Conservation (phyloP, 2,329 filamentous ascomycete genomes). For the Colletotrichum brevisporum region DNA sequence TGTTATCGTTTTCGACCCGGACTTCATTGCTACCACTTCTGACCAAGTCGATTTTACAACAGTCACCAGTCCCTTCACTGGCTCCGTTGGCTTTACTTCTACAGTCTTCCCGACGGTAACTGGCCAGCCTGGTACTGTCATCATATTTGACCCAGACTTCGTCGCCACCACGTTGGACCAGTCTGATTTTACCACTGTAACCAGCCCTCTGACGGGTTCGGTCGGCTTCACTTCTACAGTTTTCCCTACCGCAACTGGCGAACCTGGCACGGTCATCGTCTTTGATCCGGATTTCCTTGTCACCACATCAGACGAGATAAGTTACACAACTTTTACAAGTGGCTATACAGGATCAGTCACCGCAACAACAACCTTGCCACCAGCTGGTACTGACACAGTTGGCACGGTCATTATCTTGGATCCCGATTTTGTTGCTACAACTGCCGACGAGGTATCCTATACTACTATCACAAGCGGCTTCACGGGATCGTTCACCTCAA, state of each 20-base stretch:
- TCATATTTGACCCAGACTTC: not conserved
- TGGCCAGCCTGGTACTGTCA: slow-evolving; percentile 1
- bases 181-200: not conserved
- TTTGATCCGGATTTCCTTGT: slow-evolving; percentile 1
- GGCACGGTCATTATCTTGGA: not conserved
- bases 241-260: slow-evolving; percentile 16
- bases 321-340: slow-evolving; percentile 26
- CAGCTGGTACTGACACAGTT: not conserved
- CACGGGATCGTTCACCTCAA: not conserved
- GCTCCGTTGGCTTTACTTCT: not conserved
- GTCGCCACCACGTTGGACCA: not conserved
- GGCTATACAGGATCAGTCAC: not conserved
- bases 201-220: slow-evolving; percentile 5
- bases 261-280: slow-evolving; percentile 10
- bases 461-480: slow-evolving; percentile 14
- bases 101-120: slow-evolving; percentile 1
- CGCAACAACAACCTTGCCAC: not conserved
- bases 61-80: slow-evolving; percentile 9
- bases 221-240: slow-evolving; percentile 10
- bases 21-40: not conserved
- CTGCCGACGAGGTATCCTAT: not conserved
- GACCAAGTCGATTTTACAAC: slow-evolving; percentile 13
- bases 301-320: not conserved
- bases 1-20: slow-evolving; percentile 16
- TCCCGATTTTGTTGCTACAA: not conserved